Evolutionary conservation across 768 basidiomycete species (phyloP).

Genomic region (Clathrus columnatus): DNA sequence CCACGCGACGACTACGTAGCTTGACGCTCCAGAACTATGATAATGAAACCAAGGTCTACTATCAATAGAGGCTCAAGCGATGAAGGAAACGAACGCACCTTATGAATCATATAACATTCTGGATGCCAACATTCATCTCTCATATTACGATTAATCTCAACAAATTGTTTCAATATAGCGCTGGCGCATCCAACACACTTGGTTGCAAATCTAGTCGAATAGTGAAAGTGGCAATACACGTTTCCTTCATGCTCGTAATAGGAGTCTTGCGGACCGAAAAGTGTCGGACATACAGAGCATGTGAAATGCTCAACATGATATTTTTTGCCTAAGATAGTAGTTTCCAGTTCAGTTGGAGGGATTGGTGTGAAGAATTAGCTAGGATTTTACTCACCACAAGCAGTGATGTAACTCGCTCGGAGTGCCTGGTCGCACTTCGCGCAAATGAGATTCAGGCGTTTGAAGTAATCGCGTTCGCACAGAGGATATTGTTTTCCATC

Average conservation of each 20-base stretch:
- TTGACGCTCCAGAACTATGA: conserved; percentile 98
- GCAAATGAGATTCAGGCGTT: conserved; percentile 91
- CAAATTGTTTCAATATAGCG: conserved; percentile 98
- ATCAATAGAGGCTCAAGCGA: not conserved
- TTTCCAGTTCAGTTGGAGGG: conserved; percentile 11
- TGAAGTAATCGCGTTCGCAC: conserved; percentile 98
- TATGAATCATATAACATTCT: conserved; percentile 99
- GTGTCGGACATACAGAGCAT: conserved; percentile 90
- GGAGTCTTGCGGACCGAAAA: conserved; percentile 96
- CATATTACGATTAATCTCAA: conserved; percentile 98
- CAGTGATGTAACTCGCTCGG: conserved; percentile 97
- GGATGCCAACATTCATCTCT: conserved; percentile 99
- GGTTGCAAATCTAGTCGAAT: conserved; percentile 95
- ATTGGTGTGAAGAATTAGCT: conserved; percentile 8
- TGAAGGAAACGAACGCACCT: conserved; percentile 44
- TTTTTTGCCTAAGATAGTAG: conserved; percentile 36
- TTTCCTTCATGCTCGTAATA: conserved; percentile 99
- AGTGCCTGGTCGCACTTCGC: conserved; percentile 92
- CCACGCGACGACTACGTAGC: conserved; percentile 36
- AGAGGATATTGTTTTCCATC: conserved; percentile 86
- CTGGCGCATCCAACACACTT: conserved; percentile 97
- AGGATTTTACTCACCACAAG: conserved; percentile 67
- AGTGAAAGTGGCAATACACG: conserved; percentile 98
- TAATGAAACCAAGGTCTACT: not conserved
- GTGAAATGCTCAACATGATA: conserved; percentile 99